phyloP scores from a whole-genome alignment of 164 flowering plant species.

The Paratinospora sagittata region DNA sequence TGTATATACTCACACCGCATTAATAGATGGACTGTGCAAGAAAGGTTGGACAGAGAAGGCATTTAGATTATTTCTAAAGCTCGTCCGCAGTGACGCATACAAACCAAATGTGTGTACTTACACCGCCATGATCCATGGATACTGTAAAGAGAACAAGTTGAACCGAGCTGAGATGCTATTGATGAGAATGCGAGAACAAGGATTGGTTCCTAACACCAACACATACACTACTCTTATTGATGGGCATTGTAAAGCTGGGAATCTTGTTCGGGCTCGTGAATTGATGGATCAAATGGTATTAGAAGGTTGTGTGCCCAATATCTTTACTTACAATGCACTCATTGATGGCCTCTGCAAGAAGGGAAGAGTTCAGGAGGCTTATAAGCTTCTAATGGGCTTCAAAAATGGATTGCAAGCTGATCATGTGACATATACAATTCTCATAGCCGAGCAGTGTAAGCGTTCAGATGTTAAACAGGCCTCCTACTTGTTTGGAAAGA shows the following conservation, averaged over 20 bases:
- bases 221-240: constrained; percentile 77
- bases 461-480: constrained; percentile 34
- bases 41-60: constrained; percentile 97
- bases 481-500: constrained; percentile 46
- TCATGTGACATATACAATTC: constrained; percentile 65
- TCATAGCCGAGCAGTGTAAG: constrained; percentile 59
- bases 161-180: constrained; percentile 82
- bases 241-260: constrained; percentile 74
- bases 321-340: constrained; percentile 65
- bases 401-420: constrained; percentile 51
- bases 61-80: constrained; percentile 79
- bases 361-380: constrained; percentile 58
- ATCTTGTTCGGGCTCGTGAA: constrained; percentile 57
- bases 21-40: constrained; percentile 89
- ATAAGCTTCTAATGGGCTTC: constrained; percentile 29
- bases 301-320: constrained; percentile 59
- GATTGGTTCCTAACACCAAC: constrained; percentile 57
- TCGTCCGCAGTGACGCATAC: constrained; percentile 67
- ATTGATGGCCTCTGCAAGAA: constrained; percentile 60
- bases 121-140: constrained; percentile 84
- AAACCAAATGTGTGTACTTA: constrained; percentile 88
- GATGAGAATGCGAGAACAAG: constrained; percentile 72
- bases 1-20: constrained; percentile 75
- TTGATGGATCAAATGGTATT: constrained; percentile 56
- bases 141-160: constrained; percentile 82